These are phyloP conservation scores for Monosporascus ibericus DNA, from an alignment of 2,329 filamentous ascomycete genomes.

Conservation along the genomic window DNA sequence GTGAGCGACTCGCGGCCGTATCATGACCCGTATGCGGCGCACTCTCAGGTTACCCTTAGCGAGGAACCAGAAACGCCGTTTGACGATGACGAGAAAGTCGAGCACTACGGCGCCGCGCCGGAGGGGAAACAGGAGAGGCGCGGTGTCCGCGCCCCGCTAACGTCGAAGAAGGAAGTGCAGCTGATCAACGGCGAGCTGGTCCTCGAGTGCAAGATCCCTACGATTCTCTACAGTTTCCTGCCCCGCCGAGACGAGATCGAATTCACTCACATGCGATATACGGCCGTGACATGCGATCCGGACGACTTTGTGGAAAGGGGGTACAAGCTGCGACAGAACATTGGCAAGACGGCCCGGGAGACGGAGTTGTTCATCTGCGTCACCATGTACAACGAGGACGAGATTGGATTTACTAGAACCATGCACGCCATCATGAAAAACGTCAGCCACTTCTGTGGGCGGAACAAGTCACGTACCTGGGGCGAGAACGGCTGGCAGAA, in stretches of 20 bases:
- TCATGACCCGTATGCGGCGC: constrained; percentile 51
- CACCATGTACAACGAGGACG: constrained; percentile 99
- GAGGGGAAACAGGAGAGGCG: constrained; percentile 80
- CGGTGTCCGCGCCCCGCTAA: constrained; percentile 80
- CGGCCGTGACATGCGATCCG: constrained; percentile 90
- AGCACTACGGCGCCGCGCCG: constrained; percentile 84
- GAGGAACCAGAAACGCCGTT: constrained; percentile 32
- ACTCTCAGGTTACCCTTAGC: constrained; percentile 50
- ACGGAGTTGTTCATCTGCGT: constrained; percentile 95
- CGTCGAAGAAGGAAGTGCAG: constrained; percentile 88
- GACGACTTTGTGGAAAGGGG: constrained; percentile 80
- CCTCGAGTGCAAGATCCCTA: constrained; percentile 97
- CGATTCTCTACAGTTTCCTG: constrained; percentile 94
- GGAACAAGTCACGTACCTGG: constrained; percentile 93
- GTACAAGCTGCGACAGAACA: constrained; percentile 83
- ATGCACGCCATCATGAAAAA: constrained; percentile 99
- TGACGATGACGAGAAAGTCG: constrained; percentile 53
- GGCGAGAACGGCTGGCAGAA: constrained; percentile 99
- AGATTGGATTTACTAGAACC: constrained; percentile 89
- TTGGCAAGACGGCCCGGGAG: constrained; percentile 87
- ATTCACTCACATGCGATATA: constrained; percentile 96
- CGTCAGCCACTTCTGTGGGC: constrained; percentile 94
- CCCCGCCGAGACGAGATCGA: constrained; percentile 89
- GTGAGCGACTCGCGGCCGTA: constrained; percentile 49
- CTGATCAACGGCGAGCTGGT: constrained; percentile 97